Base-by-base conservation (phyloP, 2,329 filamentous ascomycete genomes). In the Colletotrichum sp. region DNA sequence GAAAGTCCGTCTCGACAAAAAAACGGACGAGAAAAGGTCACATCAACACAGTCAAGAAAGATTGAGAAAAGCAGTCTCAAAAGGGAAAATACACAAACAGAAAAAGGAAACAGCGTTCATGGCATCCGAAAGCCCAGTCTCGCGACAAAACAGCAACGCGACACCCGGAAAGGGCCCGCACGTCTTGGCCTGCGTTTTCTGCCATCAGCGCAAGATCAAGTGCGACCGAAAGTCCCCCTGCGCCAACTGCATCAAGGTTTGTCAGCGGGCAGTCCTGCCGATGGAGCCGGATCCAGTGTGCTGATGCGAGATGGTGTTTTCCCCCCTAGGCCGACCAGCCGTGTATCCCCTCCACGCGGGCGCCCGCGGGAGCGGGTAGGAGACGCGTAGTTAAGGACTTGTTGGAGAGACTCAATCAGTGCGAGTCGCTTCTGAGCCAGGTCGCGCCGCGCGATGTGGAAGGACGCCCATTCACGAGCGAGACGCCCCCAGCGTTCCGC, bases 131-230 rank as follows among this genome's bases (percentile, higher is more conserved):
- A 75, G 60, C 34, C 34, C 67, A 75, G 32, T 57, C 18, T 67
- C 69, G 8, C 55, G 30, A 34, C 68, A 66, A 34, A n/a, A 34
- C 24, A 55, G 26, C 39, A 64, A n/a, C 39, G 36, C 52, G 36
- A 59, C 55, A n/a, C 24, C 62, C 24, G 72, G 63, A n/a, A 68
- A 68, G 63, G 18, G 52, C 16, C 39, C 36, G 7, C 65, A 62
- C 39, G 75, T 71, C 21, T 49, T 76, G 60, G 72, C 89, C 32
- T 91, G 90, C 78, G 88, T 90, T 21, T 84, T 91, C 34, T 92
- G 90, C 80, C 90, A 92, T 80, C 88, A 90, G 79, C 88, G 90
- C 79, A 92, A 92, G 83, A 92, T 92, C 83, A 91, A 91, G 82
- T 92, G 90, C 82, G 90, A 92, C 79, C 87, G 90, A 76, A 88